Evolutionary conservation across 1,284 basidiomycete species (phyloP).

Genomic region (Austroboletus niveus): DNA sequence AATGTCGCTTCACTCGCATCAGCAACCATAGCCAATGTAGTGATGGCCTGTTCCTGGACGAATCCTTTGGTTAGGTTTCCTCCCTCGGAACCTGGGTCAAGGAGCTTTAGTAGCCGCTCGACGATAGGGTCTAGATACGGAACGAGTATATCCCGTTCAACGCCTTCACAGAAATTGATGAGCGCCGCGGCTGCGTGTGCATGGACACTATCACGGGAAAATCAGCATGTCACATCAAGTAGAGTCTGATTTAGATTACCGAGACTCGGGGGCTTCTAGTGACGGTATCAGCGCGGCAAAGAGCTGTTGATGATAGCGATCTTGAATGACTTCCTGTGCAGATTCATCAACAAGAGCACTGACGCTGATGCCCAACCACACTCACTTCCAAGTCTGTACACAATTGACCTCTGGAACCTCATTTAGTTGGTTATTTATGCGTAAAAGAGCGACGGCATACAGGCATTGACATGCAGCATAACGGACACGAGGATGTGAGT

Average conservation of each 20-base stretch:
- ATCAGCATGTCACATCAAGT: neutral
- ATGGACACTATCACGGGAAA: constrained; percentile 56
- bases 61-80: constrained; percentile 48
- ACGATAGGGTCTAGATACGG: constrained; percentile 79
- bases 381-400: constrained; percentile 79
- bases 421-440: constrained; percentile 1
- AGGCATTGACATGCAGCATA: constrained; percentile 87
- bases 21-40: constrained; percentile 81
- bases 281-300: constrained; percentile 71
- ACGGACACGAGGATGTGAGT: constrained; percentile 77
- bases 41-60: constrained; percentile 83
- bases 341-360: neutral
- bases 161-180: constrained; percentile 88
- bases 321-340: constrained; percentile 70
- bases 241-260: constrained; percentile 42
- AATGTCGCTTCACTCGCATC: constrained; percentile 76
- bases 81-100: constrained; percentile 47
- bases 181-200: constrained; percentile 81
- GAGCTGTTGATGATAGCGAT: constrained; percentile 62
- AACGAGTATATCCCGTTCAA: constrained; percentile 65
- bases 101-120: constrained; percentile 62
- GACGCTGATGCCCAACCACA: neutral
- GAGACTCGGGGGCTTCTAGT: constrained; percentile 71
- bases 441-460: constrained; percentile 37
- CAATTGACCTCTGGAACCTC: constrained; percentile 63